Base-by-base conservation (phyloP, 768 basidiomycete genomes). In the Tricholomella constricta region DNA sequence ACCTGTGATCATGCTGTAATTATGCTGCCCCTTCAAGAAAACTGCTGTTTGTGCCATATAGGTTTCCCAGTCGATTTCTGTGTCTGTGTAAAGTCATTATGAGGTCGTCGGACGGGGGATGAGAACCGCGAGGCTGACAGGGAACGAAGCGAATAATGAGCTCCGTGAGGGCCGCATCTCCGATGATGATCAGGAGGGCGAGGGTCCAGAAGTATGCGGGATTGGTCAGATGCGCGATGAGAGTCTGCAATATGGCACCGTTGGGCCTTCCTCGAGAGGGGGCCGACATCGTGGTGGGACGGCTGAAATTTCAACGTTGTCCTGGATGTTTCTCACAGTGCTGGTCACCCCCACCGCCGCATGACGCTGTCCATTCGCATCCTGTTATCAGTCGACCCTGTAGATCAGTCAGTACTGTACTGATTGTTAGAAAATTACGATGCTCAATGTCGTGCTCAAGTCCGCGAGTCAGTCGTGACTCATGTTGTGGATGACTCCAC, bases 41-140 rank as follows among this genome's bases (percentile, higher is more conserved):
- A 88, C 66, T 51, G 86, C 79, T 1, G 90, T 80, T 48, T 98
- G 97, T 47, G 87, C 74, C 85, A 98, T 93, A 66, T 99, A 99
- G 0, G 97, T 98, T 63, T 87, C 81, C 86, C 92, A 98, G 72
- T 99, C 97, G 62, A 99, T 99, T 72, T 99, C 95, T 10, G 97
- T 98, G 73, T 95, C 96, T 98, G 38, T 56, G 44, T 56, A 65
- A 65, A 51, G 62, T 44, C 20, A 27, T 48, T 43, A 25, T 59
- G 29, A 54, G 47, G 41, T 37, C 55, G 26, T 15, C 20, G 17
- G 7, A 40, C 36, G 45, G 29, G 29, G 41, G 32, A 38, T 42
- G 25, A 42, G 54, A 56, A 55, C 29, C 47, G 37, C 48, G 25
- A 36, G 11, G 45, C 89, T 76, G 60, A 97, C 96, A 98, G 60